Evolutionary conservation across 805 yeast genomes (phyloP).

Genomic region (Wickerhamomyces kurtzmanii): DNA sequence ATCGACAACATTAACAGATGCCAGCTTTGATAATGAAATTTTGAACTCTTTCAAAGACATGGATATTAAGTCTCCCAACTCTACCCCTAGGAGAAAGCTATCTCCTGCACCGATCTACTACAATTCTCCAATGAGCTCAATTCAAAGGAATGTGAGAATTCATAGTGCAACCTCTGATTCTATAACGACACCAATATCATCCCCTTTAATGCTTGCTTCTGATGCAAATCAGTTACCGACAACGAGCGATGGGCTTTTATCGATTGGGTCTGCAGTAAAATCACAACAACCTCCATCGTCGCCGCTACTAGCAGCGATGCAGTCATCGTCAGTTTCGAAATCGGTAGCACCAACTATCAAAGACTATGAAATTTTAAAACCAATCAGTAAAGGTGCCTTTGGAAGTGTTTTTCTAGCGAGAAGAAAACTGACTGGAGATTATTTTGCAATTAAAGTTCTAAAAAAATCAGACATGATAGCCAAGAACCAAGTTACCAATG

Average conservation of each 20-base stretch:
- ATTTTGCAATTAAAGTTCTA: constrained; percentile 88
- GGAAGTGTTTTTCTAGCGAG: constrained; percentile 89
- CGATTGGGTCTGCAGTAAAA: constrained; percentile 9
- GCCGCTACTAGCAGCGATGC: constrained; percentile 64
- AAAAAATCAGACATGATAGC: constrained; percentile 94
- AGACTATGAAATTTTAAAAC: constrained; percentile 86
- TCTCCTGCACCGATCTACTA: constrained; percentile 15
- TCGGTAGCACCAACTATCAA: constrained; percentile 53
- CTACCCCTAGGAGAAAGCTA: constrained; percentile 18
- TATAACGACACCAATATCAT: constrained; percentile 36
- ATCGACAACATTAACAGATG: constrained; percentile 5
- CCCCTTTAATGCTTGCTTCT: constrained; percentile 44
- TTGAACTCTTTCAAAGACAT: constrained; percentile 14
- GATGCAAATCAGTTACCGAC: constrained; percentile 23
- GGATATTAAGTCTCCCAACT: constrained; percentile 18
- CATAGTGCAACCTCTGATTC: background rate
- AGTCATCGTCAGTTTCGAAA: constrained; percentile 40
- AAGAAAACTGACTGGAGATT: constrained; percentile 82
- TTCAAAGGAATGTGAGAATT: constrained; percentile 38
- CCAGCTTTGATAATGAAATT: constrained; percentile 5
- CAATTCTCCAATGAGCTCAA: constrained; percentile 48
- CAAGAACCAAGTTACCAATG: constrained; percentile 91
- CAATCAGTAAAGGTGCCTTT: constrained; percentile 95
- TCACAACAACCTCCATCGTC: constrained; percentile 59
- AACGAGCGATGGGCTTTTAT: constrained; percentile 20